These are phyloP conservation scores for Amanita pallidorosea DNA, from an alignment of 768 basidiomycete species.

Conservation along the genomic window DNA sequence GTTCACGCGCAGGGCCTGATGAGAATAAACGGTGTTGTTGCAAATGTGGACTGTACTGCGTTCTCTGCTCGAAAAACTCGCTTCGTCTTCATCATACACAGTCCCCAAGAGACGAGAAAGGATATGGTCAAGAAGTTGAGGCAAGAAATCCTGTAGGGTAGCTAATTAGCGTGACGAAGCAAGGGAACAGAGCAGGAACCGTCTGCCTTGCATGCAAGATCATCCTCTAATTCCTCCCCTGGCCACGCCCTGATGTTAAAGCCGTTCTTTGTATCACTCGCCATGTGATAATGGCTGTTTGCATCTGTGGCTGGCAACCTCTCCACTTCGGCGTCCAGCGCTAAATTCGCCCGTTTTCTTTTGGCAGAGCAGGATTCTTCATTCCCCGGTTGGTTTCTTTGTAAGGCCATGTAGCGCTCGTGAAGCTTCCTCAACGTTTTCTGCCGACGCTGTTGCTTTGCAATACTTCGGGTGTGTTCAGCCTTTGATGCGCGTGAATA, in stretches of 20 bases:
- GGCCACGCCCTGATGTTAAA: too few species aligned
- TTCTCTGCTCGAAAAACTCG: neutral
- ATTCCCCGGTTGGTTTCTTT: neutral
- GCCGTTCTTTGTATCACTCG: too few species aligned
- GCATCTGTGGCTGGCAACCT: too few species aligned
- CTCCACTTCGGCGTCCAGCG: too few species aligned
- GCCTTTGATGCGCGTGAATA: slow-evolving; percentile 22
- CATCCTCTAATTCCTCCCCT: too few species aligned
- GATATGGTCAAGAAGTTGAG: neutral
- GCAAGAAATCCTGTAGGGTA: too few species aligned
- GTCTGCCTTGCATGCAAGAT: too few species aligned
- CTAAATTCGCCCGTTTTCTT: too few species aligned
- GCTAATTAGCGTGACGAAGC: too few species aligned
- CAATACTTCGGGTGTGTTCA: slow-evolving; percentile 9
- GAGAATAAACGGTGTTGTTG: neutral
- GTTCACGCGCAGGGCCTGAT: neutral
- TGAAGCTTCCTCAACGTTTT: neutral
- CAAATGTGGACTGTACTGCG: neutral
- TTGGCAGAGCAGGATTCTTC: too few species aligned
- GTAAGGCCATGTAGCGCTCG: neutral
- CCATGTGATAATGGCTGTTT: too few species aligned
- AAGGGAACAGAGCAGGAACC: too few species aligned
- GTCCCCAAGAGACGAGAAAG: neutral
- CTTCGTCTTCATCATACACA: neutral
- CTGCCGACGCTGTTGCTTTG: slow-evolving; percentile 1